These are phyloP conservation scores for Ophiostoma sp. DNA, from an alignment of 2,329 filamentous ascomycete genomes.

Conservation along the genomic window DNA sequence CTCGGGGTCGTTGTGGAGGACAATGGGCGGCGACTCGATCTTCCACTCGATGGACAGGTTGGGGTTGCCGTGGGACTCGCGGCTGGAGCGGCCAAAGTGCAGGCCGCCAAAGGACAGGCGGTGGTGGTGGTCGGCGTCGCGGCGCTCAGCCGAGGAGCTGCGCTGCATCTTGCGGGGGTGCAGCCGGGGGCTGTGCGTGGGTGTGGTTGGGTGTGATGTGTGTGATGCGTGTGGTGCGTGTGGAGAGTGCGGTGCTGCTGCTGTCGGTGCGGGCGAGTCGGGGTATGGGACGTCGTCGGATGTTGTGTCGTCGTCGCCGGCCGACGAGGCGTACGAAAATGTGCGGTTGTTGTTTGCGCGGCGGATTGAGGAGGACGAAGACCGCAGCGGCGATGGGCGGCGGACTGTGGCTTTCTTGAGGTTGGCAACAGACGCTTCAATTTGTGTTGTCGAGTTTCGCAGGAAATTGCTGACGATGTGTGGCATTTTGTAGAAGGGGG, in stretches of 20 bases:
- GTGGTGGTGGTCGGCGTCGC: constrained; percentile 35
- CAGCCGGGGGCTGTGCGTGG: neutral
- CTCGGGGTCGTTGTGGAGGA: constrained; percentile 72
- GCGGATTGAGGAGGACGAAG: constrained; percentile 28
- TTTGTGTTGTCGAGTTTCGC: constrained; percentile 45
- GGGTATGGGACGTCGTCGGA: constrained; percentile 14
- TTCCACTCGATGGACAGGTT: constrained; percentile 48
- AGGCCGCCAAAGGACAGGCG: constrained; percentile 40
- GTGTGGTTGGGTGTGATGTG: neutral
- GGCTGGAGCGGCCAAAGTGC: constrained; percentile 40
- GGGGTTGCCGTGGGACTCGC: constrained; percentile 39
- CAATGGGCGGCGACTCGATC: constrained; percentile 80
- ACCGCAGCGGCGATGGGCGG: constrained; percentile 32
- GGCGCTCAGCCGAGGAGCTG: constrained; percentile 26
- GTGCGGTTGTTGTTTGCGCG: constrained; percentile 34
- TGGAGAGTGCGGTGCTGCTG: neutral
- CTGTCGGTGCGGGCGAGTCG: neutral
- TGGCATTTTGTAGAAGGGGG: constrained; percentile 41
- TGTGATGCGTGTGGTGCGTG: neutral
- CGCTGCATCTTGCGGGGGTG: constrained; percentile 24
- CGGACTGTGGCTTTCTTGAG: constrained; percentile 42
- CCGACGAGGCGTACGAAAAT: constrained; percentile 37
- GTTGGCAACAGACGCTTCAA: constrained; percentile 46
- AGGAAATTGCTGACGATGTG: constrained; percentile 55
- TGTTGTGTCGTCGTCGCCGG: constrained; percentile 34